Base-by-base conservation (phyloP, 352 stramenopile species). In the Phytophthora sp. region DNA sequence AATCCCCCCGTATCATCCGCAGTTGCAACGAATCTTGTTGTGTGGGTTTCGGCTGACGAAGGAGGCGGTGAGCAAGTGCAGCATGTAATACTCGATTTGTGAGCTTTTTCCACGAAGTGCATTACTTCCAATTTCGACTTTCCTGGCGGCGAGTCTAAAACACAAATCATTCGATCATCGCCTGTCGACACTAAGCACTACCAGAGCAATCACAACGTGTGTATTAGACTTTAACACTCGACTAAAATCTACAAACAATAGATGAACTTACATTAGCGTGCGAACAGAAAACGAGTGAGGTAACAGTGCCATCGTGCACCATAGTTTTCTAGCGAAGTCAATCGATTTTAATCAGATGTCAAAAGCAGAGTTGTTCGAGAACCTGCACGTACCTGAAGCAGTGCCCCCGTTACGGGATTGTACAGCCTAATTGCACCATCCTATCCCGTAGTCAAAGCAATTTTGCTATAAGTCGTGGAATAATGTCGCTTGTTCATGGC, bases 111-210 rank as follows among this genome's bases (percentile, higher is more conserved):
- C 21, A 90, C 76, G 1, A 60, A 76, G n/a, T 84, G 82, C 18
- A 92, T 51, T 18, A 89, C 45, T 59, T 90, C 82, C 17, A 92
- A 45, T 26, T 80, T 66, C 2, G 72, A 73, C 42, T 84, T 77
- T 0, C 80, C 79, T 13, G 67, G 57, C 24, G 65, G 74, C 2
- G 73, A 84, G 30, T 76, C 58, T 24, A 81, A 74, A 8, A 92
- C 58, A n/a, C 78, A 84, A 11, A 92, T 57, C 17, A 69, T 73
- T 17, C 79, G 78, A 56, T 90, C 78, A 13, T 77, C 77, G 4
- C 80, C 82, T 24, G 79, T 89, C 7, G 80, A 86, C 13, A 92
- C 72, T 20, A 92, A 61, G 43, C 80, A 92, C 82, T 92, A 27
- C 4, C 15, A 20, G 12, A n/a, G n/a, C n/a, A n/a, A n/a, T n/a